Conservation (phyloP, 2,329 filamentous ascomycete species). For the Cercospora brassicicola region DNA sequence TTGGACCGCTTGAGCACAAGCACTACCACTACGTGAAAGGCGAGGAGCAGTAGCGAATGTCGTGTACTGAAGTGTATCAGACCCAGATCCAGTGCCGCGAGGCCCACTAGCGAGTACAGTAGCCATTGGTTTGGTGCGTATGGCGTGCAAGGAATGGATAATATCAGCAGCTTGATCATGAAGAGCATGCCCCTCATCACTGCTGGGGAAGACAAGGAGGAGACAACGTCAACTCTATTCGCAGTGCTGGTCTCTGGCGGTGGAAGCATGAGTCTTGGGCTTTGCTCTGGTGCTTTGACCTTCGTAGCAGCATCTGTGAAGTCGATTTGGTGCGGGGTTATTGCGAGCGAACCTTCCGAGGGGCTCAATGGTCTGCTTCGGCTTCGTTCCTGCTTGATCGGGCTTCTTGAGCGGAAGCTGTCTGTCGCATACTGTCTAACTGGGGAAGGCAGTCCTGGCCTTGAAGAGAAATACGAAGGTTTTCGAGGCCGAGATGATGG, state of each 20-base stretch:
- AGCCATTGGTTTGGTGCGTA: constrained; percentile 65
- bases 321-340: constrained; percentile 5
- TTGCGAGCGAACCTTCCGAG: constrained; percentile 13
- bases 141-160: constrained; percentile 70
- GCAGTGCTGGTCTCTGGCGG: constrained; percentile 35
- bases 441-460: constrained; percentile 26
- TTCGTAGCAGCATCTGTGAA: constrained; percentile 1
- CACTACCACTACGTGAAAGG: constrained; percentile 52
- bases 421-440: constrained; percentile 24
- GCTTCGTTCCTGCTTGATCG: constrained; percentile 20
- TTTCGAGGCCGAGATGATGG: constrained; percentile 26
- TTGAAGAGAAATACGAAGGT: constrained; percentile 25
- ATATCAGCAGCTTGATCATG: constrained; percentile 64
- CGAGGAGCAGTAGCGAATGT: constrained; percentile 46
- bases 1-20: constrained; percentile 35
- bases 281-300: constrained; percentile 25
- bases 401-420: constrained; percentile 21
- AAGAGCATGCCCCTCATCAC: constrained; percentile 62
- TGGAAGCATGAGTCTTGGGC: constrained; percentile 40
- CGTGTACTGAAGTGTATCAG: constrained; percentile 39
- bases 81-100: constrained; percentile 66
- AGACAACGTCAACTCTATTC: constrained; percentile 37
- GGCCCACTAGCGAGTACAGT: constrained; percentile 64
- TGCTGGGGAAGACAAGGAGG: constrained; percentile 38
- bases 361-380: constrained; percentile 17